A percentile compares a stretch with the other conserved stretches of the same genome.
Conservation (phyloP, 2,329 filamentous ascomycete species). For the Fonsecaea erecta region DNA sequence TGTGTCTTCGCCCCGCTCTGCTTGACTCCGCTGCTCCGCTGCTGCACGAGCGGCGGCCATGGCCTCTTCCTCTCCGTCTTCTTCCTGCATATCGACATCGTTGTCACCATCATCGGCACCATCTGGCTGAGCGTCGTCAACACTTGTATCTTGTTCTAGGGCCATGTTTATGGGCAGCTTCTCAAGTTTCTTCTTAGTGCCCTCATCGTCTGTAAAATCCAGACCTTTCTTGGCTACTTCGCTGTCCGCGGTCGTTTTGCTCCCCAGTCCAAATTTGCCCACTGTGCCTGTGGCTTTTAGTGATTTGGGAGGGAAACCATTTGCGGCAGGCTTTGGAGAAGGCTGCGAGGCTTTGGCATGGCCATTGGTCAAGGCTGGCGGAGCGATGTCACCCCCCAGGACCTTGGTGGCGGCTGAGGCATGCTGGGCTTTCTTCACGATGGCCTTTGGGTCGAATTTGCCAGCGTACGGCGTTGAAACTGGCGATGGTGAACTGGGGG, state of each 20-base stretch:
- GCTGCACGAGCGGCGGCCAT: constrained; percentile 83
- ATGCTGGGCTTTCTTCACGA: constrained; percentile 75
- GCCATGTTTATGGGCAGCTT: constrained; percentile 83
- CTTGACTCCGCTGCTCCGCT: constrained; percentile 72
- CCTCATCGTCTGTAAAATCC: constrained; percentile 86
- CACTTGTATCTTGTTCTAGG: constrained; percentile 54
- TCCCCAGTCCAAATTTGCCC: constrained; percentile 79
- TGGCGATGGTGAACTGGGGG: constrained; percentile 52
- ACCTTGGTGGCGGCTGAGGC: constrained; percentile 54
- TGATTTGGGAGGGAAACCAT: constrained; percentile 48
- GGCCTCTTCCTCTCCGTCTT: constrained; percentile 82
- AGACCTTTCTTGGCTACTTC: constrained; percentile 78
- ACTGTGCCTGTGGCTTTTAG: constrained; percentile 72
- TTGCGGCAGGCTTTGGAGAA: constrained; percentile 45
- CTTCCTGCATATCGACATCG: constrained; percentile 75
- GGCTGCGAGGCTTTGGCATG: constrained; percentile 48
- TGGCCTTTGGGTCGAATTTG: constrained; percentile 86
- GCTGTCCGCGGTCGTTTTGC: constrained; percentile 66
- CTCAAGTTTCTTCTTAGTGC: constrained; percentile 82
- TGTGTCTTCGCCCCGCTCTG: constrained; percentile 41
- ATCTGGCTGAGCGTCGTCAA: constrained; percentile 64
- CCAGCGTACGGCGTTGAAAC: constrained; percentile 66
- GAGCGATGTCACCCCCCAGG: constrained; percentile 60
- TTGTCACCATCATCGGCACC: constrained; percentile 66
- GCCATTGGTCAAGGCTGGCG: constrained; percentile 51